phyloP scores from a whole-genome alignment of 2,329 filamentous ascomycete species.

The Colletotrichum trifolii region DNA sequence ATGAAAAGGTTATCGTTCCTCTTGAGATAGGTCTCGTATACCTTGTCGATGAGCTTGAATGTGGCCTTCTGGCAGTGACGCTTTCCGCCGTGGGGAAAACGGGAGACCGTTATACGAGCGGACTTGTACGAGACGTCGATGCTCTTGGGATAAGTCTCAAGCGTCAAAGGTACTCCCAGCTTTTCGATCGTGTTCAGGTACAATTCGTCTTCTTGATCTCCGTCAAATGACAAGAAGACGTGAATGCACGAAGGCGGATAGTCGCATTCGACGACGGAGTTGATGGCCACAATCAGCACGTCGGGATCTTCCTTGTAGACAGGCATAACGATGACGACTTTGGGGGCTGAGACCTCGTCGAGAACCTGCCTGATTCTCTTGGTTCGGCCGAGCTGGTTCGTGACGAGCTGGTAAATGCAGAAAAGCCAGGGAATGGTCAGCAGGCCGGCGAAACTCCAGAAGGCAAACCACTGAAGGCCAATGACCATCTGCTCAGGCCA shows the following conservation, averaged over 20 bases:
- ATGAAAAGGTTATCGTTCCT: slow-evolving; percentile 93
- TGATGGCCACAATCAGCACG: slow-evolving; percentile 84
- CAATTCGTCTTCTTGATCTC: slow-evolving; percentile 86
- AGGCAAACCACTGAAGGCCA: slow-evolving; percentile 92
- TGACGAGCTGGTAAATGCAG: slow-evolving; percentile 91
- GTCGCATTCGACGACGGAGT: slow-evolving; percentile 93
- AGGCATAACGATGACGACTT: slow-evolving; percentile 96
- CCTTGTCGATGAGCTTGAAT: slow-evolving; percentile 91
- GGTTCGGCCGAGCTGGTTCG: slow-evolving; percentile 83
- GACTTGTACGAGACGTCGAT: slow-evolving; percentile 89
- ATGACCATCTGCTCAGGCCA: slow-evolving; percentile 77
- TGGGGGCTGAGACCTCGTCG: slow-evolving; percentile 87
- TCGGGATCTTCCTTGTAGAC: slow-evolving; percentile 93
- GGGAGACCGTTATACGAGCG: slow-evolving; percentile 87
- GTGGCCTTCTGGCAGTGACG: slow-evolving; percentile 93
- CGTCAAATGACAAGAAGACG: slow-evolving; percentile 95
- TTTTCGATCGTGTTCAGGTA: slow-evolving; percentile 88
- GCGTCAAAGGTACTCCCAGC: slow-evolving; percentile 81
- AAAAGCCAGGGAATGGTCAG: slow-evolving; percentile 92
- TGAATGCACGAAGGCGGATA: slow-evolving; percentile 94
- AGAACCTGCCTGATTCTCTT: slow-evolving; percentile 86
- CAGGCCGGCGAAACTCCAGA: slow-evolving; percentile 89
- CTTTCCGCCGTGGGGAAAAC: slow-evolving; percentile 94
- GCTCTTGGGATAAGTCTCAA: slow-evolving; percentile 85
- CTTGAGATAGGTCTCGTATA: slow-evolving; percentile 88